Percentiles rank a stretch among this genome's conserved stretches.
Conservation (phyloP, 139 green algal species). For the Chlorella sp. region DNA sequence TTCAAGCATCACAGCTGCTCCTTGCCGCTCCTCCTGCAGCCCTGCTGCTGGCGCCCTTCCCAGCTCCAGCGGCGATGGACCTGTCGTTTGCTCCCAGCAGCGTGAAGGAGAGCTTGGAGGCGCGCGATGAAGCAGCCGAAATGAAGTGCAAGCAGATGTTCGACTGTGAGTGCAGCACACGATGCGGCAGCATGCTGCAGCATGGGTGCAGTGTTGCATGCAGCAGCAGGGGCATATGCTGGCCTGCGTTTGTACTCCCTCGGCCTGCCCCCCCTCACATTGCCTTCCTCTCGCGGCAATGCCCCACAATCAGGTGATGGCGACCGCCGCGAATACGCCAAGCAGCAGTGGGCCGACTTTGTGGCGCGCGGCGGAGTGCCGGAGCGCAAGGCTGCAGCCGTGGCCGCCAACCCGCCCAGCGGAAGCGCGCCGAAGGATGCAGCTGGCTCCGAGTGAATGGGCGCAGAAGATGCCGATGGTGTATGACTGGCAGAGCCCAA, state of each 20-base stretch:
- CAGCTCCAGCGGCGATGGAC: background rate
- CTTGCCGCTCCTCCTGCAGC: too few relatives aligned
- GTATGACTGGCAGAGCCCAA: too few relatives aligned
- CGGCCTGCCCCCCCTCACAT: too few relatives aligned
- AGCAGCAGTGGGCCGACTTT: conserved; percentile 11
- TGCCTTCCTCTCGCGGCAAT: too few relatives aligned
- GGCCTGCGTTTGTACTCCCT: too few relatives aligned
- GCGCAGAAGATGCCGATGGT: too few relatives aligned
- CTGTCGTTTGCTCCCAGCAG: background rate
- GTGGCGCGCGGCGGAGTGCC: background rate
- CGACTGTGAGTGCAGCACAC: background rate
- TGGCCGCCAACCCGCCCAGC: background rate
- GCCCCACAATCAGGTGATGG: background rate
- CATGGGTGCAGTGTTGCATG: too few relatives aligned
- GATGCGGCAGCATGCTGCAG: too few relatives aligned
- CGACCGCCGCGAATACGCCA: conserved; percentile 6
- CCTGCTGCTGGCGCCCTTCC: background rate
- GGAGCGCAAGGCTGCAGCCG: background rate
- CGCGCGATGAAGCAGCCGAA: background rate
- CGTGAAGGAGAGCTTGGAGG: conserved; percentile 1
- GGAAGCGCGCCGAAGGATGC: too few relatives aligned
- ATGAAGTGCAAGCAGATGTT: conserved; percentile 9
- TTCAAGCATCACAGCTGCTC: too few relatives aligned
- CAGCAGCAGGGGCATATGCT: too few relatives aligned
- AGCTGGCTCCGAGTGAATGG: too few relatives aligned